Percentiles rank a stretch among this genome's conserved stretches.
These are phyloP conservation scores for Lentinula novae-zelandiae DNA, from an alignment of 1,284 basidiomycete species.

Conservation along the genomic window DNA sequence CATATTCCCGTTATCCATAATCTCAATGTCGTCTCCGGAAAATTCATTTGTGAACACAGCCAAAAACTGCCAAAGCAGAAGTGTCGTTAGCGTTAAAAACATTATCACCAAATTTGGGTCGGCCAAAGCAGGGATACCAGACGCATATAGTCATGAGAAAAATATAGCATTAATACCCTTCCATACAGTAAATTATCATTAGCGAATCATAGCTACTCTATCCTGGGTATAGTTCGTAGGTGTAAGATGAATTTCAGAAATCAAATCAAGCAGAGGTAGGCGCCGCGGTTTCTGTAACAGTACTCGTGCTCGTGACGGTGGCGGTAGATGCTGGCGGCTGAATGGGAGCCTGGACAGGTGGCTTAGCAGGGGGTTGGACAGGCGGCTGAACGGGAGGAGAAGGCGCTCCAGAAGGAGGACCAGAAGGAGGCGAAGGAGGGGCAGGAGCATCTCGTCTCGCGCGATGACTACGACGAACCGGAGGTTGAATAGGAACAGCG, in stretches of 20 bases:
- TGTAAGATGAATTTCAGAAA: not conserved
- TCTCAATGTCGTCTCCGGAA: no score
- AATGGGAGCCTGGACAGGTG: not conserved
- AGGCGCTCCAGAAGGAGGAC: not conserved
- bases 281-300: not conserved
- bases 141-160: not conserved
- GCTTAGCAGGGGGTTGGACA: not conserved
- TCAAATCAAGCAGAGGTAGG: constrained; percentile 2
- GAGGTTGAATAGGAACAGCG: not conserved
- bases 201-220: not conserved
- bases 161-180: not conserved
- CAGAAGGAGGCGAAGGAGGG: not conserved
- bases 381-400: not conserved
- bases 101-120: not conserved
- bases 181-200: not conserved
- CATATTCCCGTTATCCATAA: no score
- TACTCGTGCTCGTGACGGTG: constrained; percentile 1
- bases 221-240: not conserved
- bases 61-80: no score
- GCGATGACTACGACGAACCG: constrained; percentile 5
- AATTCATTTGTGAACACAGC: not conserved
- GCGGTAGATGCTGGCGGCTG: not conserved
- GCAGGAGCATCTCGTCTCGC: not conserved
- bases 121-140: not conserved
- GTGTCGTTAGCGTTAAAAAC: no score